A percentile compares a stretch with the other conserved stretches of the same genome.
phyloP scores from a whole-genome alignment of 2,329 filamentous ascomycete genomes.

The Pseudogymnoascus sp. region DNA sequence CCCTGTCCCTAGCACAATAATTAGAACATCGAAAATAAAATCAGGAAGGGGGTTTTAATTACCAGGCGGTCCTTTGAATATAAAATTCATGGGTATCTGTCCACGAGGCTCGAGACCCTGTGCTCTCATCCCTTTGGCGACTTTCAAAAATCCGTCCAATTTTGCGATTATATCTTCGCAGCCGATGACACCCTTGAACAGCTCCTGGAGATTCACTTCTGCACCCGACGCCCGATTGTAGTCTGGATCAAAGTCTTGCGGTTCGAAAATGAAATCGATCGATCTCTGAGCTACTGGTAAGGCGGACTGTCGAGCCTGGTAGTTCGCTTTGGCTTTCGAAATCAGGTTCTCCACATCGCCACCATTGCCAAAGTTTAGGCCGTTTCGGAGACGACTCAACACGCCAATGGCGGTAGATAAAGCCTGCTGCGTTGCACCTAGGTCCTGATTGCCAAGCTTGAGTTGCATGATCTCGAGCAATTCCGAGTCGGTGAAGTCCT shows the following conservation, averaged over 20 bases:
- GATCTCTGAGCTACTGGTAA: conserved; percentile 13
- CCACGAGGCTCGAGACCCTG: conserved; percentile 41
- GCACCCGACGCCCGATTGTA: conserved; percentile 37
- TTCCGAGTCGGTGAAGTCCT: conserved; percentile 56
- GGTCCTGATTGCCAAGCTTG: conserved; percentile 51
- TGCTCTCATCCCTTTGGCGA: conserved; percentile 36
- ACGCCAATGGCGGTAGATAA: conserved; percentile 49
- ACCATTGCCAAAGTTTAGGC: conserved; percentile 63
- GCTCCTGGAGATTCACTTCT: conserved; percentile 33
- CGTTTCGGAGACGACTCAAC: conserved; percentile 52
- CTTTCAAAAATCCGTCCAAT: conserved; percentile 40
- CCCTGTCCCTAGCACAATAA: conserved; percentile 45
- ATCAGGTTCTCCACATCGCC: conserved; percentile 65
- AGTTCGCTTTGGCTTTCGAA: conserved; percentile 40
- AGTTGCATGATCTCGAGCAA: conserved; percentile 51
- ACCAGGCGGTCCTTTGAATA: conserved; percentile 48
- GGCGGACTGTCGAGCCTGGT: conserved; percentile 20
- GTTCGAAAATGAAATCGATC: conserved; percentile 22
- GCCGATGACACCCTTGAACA: conserved; percentile 45
- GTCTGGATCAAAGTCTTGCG: conserved; percentile 44
- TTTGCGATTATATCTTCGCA: conserved; percentile 41
- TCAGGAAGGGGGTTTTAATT: no score
- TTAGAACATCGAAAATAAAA: conserved; percentile 4
- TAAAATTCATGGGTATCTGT: conserved; percentile 47
- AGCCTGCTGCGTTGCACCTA: conserved; percentile 44